These are phyloP conservation scores for Eucalyptus sp. DNA, from an alignment of 345 rosid species.

Conservation along the genomic window DNA sequence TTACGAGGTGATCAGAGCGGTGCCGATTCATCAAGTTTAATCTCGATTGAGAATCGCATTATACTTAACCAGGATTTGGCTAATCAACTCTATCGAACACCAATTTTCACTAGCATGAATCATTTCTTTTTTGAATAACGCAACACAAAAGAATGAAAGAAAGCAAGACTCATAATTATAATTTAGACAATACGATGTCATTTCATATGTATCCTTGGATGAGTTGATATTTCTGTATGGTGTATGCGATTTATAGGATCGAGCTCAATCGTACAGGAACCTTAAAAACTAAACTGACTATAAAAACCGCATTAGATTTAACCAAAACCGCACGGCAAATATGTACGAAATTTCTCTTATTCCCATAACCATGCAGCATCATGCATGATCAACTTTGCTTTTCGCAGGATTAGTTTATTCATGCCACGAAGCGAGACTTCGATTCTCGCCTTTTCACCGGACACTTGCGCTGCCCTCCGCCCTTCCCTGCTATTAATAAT, in stretches of 20 bases:
- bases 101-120: not conserved
- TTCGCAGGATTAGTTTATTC: not conserved
- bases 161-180: not conserved
- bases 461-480: not conserved
- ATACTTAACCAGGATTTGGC: fast-evolving
- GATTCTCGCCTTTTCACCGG: not conserved
- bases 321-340: not conserved
- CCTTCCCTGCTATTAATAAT: not conserved
- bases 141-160: not conserved
- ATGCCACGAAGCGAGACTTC: not conserved
- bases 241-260: not conserved
- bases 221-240: too few species aligned
- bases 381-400: not conserved
- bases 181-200: not conserved
- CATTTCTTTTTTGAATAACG: not conserved
- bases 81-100: fast-evolving
- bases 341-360: not conserved
- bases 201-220: fast-evolving
- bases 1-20: fast-evolving
- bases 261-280: not conserved
- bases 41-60: not conserved
- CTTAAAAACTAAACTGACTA: not conserved
- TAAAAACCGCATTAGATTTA: not conserved
- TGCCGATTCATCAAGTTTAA: fast-evolving
- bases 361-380: not conserved